Percentiles rank a stretch among this genome's conserved stretches.
phyloP scores from a whole-genome alignment of 805 yeast species.

The Saccharomycopsis sp. region DNA sequence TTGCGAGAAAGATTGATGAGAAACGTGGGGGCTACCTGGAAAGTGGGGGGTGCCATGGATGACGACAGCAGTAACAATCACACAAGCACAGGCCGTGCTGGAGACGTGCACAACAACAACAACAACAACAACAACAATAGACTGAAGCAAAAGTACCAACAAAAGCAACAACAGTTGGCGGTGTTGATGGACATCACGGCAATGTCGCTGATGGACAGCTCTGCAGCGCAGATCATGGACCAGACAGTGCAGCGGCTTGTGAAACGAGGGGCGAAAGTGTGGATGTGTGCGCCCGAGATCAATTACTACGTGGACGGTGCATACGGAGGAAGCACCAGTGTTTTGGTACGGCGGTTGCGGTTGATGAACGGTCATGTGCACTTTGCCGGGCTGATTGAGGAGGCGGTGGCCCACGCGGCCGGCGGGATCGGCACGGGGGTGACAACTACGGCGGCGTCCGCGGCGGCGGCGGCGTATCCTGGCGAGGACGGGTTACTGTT shows the following conservation, averaged over 20 bases:
- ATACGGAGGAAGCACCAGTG: background rate
- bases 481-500: background rate
- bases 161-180: too few relatives aligned
- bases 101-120: too few relatives aligned
- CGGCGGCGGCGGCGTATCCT: too few relatives aligned
- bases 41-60: slow-evolving; percentile 52
- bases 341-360: slow-evolving; percentile 31
- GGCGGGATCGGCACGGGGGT: too few relatives aligned
- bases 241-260: slow-evolving; percentile 52
- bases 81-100: too few relatives aligned
- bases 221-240: slow-evolving; percentile 63
- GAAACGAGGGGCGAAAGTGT: background rate
- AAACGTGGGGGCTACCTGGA: slow-evolving; percentile 48
- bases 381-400: slow-evolving; percentile 23
- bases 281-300: slow-evolving; percentile 3
- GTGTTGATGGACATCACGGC: slow-evolving; percentile 75
- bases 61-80: too few relatives aligned
- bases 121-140: background rate
- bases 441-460: too few relatives aligned
- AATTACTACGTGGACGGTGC: background rate
- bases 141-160: too few relatives aligned
- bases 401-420: background rate
- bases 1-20: slow-evolving; percentile 57
- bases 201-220: slow-evolving; percentile 70
- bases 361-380: slow-evolving; percentile 43